Evolutionary conservation across 2,329 filamentous ascomycete species (phyloP).

Genomic region (Aspergillus novoparasiticus): DNA sequence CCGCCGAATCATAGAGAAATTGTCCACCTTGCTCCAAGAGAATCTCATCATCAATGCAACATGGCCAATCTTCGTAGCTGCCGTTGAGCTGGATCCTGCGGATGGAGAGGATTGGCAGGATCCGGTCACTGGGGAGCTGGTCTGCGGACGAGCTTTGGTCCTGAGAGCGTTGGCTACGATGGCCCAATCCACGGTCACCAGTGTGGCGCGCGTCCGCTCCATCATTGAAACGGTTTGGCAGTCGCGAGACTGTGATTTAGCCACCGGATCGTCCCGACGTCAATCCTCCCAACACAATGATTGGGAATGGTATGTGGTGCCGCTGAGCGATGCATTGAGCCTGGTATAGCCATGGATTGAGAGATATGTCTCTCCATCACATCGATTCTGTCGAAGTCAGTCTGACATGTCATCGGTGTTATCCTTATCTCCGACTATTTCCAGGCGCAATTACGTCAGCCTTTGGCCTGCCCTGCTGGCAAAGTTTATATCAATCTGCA

Average conservation of each 20-base stretch:
- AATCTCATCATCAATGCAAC: conserved; percentile 12
- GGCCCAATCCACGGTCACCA: conserved; percentile 23
- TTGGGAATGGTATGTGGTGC: conserved; percentile 10
- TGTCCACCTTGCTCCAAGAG: background rate
- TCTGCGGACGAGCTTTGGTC: background rate
- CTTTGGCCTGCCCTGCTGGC: background rate
- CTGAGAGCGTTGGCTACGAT: conserved; percentile 2
- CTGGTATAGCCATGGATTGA: background rate
- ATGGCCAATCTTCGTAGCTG: conserved; percentile 28
- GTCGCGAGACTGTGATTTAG: conserved; percentile 29
- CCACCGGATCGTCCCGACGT: background rate
- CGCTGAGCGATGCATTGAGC: conserved; percentile 10
- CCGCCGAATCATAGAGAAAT: background rate
- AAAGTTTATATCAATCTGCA: background rate
- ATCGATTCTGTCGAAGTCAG: too few relatives aligned
- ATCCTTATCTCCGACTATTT: background rate
- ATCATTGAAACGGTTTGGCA: conserved; percentile 46
- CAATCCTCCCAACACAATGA: conserved; percentile 5
- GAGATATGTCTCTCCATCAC: background rate
- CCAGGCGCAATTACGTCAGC: background rate
- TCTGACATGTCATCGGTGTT: too few relatives aligned
- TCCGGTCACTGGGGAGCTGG: background rate
- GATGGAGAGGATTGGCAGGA: conserved; percentile 35
- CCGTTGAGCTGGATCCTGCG: conserved; percentile 37
- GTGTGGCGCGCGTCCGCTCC: conserved; percentile 38